Percentiles rank a stretch among this genome's conserved stretches.
Conservation (phyloP, 1,284 basidiomycete species). For the Ganoderma meredithae region DNA sequence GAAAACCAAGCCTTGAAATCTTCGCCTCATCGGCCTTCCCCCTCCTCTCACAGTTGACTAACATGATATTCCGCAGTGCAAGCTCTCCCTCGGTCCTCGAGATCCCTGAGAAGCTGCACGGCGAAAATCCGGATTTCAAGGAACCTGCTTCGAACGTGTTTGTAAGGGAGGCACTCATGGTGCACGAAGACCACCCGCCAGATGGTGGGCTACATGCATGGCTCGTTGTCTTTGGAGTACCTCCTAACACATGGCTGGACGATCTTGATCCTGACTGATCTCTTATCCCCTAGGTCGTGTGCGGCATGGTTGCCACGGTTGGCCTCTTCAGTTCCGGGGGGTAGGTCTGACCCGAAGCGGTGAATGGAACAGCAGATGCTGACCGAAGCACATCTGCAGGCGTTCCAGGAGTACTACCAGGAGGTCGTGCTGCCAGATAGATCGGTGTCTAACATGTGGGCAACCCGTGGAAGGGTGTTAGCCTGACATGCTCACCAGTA, state of each 20-base stretch:
- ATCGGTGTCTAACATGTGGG: background rate
- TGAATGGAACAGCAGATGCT: background rate
- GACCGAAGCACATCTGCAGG: background rate
- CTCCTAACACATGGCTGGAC: background rate
- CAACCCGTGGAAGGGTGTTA: background rate
- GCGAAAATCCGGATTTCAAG: background rate
- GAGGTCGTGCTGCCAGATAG: background rate
- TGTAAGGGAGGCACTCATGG: background rate
- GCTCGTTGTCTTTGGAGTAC: background rate
- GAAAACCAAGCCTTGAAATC: background rate
- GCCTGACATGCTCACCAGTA: background rate
- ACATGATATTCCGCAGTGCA: background rate
- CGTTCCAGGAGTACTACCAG: constrained; percentile 4
- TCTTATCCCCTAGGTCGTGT: background rate
- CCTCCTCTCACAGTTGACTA: background rate
- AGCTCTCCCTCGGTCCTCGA: background rate
- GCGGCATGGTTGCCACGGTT: background rate
- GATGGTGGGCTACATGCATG: background rate
- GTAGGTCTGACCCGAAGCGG: background rate
- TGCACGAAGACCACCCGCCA: background rate
- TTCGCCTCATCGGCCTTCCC: background rate
- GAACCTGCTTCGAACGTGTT: background rate
- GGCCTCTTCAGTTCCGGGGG: background rate
- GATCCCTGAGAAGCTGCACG: background rate
- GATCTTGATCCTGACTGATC: background rate